These are phyloP conservation scores for Penicillium sp. DNA, from an alignment of 2,329 filamentous ascomycete species.

Conservation along the genomic window DNA sequence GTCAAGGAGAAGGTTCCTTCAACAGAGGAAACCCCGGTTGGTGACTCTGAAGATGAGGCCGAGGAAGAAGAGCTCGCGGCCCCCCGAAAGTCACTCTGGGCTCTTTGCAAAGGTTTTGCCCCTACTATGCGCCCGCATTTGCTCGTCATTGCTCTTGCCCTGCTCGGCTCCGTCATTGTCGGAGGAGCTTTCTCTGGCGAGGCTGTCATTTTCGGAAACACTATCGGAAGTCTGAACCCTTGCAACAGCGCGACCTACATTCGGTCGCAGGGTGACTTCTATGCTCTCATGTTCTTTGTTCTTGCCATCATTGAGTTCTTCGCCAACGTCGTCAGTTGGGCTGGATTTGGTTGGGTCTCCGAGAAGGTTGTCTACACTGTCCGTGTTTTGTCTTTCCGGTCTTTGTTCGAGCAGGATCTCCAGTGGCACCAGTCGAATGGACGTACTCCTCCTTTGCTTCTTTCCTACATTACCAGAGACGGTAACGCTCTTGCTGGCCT, in stretches of 20 bases:
- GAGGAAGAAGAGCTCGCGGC: slow-evolving; percentile 26
- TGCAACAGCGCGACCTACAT: slow-evolving; percentile 54
- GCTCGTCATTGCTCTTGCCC: slow-evolving; percentile 48
- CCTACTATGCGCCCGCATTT: slow-evolving; percentile 40
- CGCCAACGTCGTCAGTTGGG: slow-evolving; percentile 62
- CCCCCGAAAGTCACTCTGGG: slow-evolving; percentile 29
- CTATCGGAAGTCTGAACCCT: slow-evolving; percentile 57
- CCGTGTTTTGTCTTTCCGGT: slow-evolving; percentile 63
- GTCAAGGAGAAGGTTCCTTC: slow-evolving; percentile 15
- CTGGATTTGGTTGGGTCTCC: slow-evolving; percentile 58
- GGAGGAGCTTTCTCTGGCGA: slow-evolving; percentile 59
- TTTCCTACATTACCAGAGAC: slow-evolving; percentile 70
- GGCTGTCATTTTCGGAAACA: slow-evolving; percentile 62
- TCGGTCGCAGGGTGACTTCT: slow-evolving; percentile 52
- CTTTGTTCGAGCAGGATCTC: slow-evolving; percentile 65
- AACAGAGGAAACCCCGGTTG: slow-evolving; percentile 16
- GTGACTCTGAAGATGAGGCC: slow-evolving; percentile 14
- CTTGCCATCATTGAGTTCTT: slow-evolving; percentile 61
- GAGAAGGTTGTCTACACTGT: slow-evolving; percentile 66
- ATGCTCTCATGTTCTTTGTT: slow-evolving; percentile 61
- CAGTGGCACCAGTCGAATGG: slow-evolving; percentile 70
- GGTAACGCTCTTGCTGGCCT: slow-evolving; percentile 66
- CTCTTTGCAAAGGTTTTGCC: slow-evolving; percentile 28
- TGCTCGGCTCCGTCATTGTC: slow-evolving; percentile 54
- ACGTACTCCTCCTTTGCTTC: slow-evolving; percentile 61